Conservation (phyloP, 2,329 filamentous ascomycete genomes). For the Tricladium varicosporioides region DNA sequence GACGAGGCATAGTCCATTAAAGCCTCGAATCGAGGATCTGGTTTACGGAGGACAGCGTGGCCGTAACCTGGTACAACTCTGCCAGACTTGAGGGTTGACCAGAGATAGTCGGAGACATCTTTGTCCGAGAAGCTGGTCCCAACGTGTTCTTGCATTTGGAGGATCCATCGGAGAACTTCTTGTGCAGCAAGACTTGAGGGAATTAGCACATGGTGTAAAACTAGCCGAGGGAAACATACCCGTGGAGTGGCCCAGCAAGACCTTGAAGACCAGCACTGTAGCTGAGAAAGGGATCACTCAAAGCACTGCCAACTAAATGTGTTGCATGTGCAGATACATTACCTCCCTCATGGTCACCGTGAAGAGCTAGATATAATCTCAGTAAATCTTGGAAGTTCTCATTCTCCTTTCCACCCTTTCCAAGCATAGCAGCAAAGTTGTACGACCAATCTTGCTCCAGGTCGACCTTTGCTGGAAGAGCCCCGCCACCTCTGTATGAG, state of each 20-base stretch:
- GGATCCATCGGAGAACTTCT: constrained; percentile 93
- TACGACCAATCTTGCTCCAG: constrained; percentile 92
- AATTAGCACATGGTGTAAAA: constrained; percentile 7
- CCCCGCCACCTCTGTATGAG: constrained; percentile 73
- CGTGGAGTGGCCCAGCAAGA: constrained; percentile 89
- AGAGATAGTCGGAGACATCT: constrained; percentile 86
- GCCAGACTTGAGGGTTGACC: constrained; percentile 88
- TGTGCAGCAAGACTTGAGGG: constrained; percentile 76
- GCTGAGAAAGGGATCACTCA: constrained; percentile 92
- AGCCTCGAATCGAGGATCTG: constrained; percentile 93
- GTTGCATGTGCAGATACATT: constrained; percentile 96
- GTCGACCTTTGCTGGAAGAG: constrained; percentile 75
- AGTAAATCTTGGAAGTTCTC: constrained; percentile 95
- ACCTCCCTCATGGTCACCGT: constrained; percentile 97
- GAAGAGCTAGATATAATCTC: constrained; percentile 89
- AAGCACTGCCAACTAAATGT: constrained; percentile 89
- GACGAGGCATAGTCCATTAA: constrained; percentile 92
- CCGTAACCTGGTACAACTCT: constrained; percentile 92
- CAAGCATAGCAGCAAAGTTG: constrained; percentile 96
- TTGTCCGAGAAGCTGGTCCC: constrained; percentile 73
- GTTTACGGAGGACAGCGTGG: constrained; percentile 93
- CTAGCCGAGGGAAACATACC: constrained; percentile 43
- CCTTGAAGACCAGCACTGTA: constrained; percentile 96
- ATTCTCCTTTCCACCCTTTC: constrained; percentile 83
- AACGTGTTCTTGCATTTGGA: constrained; percentile 91